phyloP scores from a whole-genome alignment of 2,329 filamentous ascomycete genomes.

The Claviceps sp. region DNA sequence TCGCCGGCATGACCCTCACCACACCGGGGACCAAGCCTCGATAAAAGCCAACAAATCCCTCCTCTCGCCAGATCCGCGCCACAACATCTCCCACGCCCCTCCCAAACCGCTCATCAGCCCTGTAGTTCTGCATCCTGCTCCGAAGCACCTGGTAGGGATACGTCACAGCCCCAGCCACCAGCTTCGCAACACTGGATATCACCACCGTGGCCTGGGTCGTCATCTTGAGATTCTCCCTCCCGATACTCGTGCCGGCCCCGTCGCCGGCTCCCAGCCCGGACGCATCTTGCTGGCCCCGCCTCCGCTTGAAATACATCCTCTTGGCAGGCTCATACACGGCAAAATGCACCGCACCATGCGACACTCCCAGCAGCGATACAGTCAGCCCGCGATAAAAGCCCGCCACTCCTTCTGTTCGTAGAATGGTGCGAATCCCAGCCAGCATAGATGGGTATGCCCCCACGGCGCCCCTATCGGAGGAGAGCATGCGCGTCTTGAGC shows the following conservation, averaged over 20 bases:
- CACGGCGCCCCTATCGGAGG: conserved; percentile 57
- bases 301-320: conserved; percentile 33
- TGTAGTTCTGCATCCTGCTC: conserved; percentile 78
- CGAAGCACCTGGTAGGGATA: conserved; percentile 93
- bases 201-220: conserved; percentile 66
- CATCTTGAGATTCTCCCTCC: conserved; percentile 22
- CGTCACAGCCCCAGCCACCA: conserved; percentile 77
- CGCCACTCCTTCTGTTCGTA: conserved; percentile 53
- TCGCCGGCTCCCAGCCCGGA: not conserved
- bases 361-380: conserved; percentile 73
- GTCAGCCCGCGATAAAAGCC: conserved; percentile 84
- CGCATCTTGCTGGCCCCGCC: not conserved
- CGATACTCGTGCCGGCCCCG: not conserved
- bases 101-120: conserved; percentile 62
- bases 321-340: conserved; percentile 74
- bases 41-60: conserved; percentile 78
- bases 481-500: conserved; percentile 93
- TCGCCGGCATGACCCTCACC: conserved; percentile 83
- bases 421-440: conserved; percentile 55
- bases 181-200: conserved; percentile 68
- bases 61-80: conserved; percentile 60
- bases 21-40: conserved; percentile 80
- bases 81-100: conserved; percentile 59
- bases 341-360: conserved; percentile 90
- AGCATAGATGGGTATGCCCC: conserved; percentile 74